Conservation (phyloP, 805 yeast genomes). For the Candida taoyuanica region DNA sequence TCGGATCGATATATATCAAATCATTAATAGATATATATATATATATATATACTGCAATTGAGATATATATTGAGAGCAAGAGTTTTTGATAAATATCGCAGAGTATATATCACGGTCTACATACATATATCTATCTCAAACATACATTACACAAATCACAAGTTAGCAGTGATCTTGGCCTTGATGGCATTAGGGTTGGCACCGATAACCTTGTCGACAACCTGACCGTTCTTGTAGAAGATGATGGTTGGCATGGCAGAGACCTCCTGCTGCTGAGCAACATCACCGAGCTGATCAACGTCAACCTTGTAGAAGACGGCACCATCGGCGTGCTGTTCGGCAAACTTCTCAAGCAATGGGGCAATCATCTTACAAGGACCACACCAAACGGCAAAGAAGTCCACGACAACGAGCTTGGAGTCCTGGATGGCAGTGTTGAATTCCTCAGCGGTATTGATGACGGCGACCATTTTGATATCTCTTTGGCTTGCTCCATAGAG, state of each 20-base stretch:
- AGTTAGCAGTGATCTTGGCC: slow-evolving; percentile 53
- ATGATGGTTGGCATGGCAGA: slow-evolving; percentile 65
- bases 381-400: slow-evolving; percentile 97
- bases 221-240: slow-evolving; percentile 79
- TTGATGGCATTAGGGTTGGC: slow-evolving; percentile 85
- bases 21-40: too few species aligned
- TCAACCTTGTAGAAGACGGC: slow-evolving; percentile 87
- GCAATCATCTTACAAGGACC: slow-evolving; percentile 99
- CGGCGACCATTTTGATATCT: slow-evolving; percentile 58
- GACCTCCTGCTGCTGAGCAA: slow-evolving; percentile 62
- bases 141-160: too few species aligned
- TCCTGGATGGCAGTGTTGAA: slow-evolving; percentile 60
- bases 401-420: slow-evolving; percentile 81
- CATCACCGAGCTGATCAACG: slow-evolving; percentile 75
- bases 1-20: too few species aligned
- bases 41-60: too few species aligned
- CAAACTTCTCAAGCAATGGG: slow-evolving; percentile 83
- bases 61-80: too few species aligned
- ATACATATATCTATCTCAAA: too few species aligned
- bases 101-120: too few species aligned
- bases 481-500: too few species aligned
- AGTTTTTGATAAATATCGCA: too few species aligned
- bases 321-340: slow-evolving; percentile 47
- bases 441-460: slow-evolving; percentile 47
- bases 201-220: slow-evolving; percentile 77